Evolutionary conservation across 1,284 basidiomycete genomes (phyloP).

Genomic region (Ustilago curta): DNA sequence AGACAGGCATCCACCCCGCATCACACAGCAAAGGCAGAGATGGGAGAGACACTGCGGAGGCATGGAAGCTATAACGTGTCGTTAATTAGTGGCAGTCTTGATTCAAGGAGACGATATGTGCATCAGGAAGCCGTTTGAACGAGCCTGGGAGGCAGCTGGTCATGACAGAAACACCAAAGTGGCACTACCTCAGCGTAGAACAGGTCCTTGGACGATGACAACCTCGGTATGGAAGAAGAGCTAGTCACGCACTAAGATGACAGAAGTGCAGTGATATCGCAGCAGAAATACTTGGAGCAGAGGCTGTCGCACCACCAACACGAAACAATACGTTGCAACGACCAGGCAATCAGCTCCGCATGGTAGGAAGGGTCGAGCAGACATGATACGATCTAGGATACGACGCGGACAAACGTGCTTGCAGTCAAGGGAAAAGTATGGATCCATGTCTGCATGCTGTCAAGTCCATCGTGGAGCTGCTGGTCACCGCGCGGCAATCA

Average conservation of each 20-base stretch:
- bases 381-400: background rate
- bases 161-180: too few species aligned
- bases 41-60: background rate
- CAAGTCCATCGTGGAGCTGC: background rate
- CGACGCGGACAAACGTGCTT: background rate
- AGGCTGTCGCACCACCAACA: too few species aligned
- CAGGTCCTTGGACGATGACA: too few species aligned
- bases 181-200: too few species aligned
- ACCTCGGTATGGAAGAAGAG: too few species aligned
- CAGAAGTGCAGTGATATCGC: too few species aligned
- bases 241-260: too few species aligned
- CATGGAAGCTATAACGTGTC: background rate
- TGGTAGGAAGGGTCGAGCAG: background rate
- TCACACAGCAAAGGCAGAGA: background rate
- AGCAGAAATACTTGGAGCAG: too few species aligned
- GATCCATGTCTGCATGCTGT: constrained; percentile 1
- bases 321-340: background rate
- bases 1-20: background rate
- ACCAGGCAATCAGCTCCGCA: background rate
- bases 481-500: background rate
- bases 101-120: too few species aligned
- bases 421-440: background rate
- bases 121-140: too few species aligned
- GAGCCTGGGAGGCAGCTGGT: too few species aligned
- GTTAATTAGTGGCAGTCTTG: background rate